These are phyloP conservation scores for Pulicaria dysenterica DNA, from an alignment of 129 eudicot species.

Conservation along the genomic window DNA sequence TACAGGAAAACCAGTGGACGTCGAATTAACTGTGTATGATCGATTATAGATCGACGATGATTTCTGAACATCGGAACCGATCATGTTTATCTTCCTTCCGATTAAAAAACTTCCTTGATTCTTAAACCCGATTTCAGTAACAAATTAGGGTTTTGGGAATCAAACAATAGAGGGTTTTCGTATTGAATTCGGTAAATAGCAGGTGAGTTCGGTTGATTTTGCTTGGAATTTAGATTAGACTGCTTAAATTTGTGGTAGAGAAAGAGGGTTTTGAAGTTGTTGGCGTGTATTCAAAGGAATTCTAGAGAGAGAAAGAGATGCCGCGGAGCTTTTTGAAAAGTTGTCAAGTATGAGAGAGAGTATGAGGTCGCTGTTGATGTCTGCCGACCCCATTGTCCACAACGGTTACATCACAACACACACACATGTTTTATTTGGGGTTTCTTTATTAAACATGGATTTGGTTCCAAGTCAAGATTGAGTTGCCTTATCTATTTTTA, in stretches of 20 bases:
- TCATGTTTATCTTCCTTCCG: constrained; percentile 23
- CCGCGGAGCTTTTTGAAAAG: constrained; percentile 30
- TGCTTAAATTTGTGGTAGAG: constrained; percentile 34
- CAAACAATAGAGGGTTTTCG: constrained; percentile 8
- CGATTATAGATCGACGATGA: constrained; percentile 49
- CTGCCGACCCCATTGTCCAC: constrained; percentile 12
- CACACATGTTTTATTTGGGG: constrained; percentile 9
- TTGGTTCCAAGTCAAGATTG: constrained; percentile 22
- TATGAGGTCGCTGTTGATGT: constrained; percentile 14
- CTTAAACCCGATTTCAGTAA: not conserved
- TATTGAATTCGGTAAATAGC: constrained; percentile 4
- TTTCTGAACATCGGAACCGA: constrained; percentile 33
- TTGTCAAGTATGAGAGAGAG: not conserved
- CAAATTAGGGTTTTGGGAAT: not conserved
- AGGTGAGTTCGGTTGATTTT: constrained; percentile 23
- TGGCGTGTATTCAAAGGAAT: constrained; percentile 42
- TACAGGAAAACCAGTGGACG: constrained; percentile 39
- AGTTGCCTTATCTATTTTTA: constrained; percentile 11
- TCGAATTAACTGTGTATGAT: constrained; percentile 53
- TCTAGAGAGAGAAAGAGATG: constrained; percentile 22
- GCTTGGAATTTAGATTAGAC: constrained; percentile 14
- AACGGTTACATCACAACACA: constrained; percentile 24
- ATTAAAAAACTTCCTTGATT: not conserved
- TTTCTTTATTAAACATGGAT: constrained; percentile 16
- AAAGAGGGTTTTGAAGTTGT: constrained; percentile 9